A percentile compares a stretch with the other conserved stretches of the same genome.
phyloP scores from a whole-genome alignment of 2,329 filamentous ascomycete species.

The Dryadomyces quercus-mongolicae region DNA sequence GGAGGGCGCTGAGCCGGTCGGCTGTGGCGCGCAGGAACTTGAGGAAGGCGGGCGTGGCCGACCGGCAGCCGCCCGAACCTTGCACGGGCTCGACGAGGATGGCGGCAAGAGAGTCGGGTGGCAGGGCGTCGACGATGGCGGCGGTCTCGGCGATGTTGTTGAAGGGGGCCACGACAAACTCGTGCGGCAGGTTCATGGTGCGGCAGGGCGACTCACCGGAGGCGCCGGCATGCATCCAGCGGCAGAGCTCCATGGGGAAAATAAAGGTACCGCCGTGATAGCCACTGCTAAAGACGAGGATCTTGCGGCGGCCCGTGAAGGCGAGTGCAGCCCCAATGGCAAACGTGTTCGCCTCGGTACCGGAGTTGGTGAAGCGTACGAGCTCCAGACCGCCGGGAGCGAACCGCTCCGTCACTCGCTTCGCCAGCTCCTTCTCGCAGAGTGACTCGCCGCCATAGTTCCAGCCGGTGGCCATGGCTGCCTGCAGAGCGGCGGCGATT shows the following conservation, averaged over 20 bases:
- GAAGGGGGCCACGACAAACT: conserved; percentile 48
- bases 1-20: conserved; percentile 20
- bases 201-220: conserved; percentile 22
- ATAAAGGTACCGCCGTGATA: conserved; percentile 36
- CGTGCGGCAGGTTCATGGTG: conserved; percentile 32
- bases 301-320: conserved; percentile 28
- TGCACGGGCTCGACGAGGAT: conserved; percentile 55
- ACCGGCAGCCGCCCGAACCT: conserved; percentile 44
- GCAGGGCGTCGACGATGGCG: conserved; percentile 26
- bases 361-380: conserved; percentile 50
- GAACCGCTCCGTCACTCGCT: conserved; percentile 36
- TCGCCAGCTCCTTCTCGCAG: conserved; percentile 37
- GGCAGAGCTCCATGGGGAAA: conserved; percentile 17
- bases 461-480: conserved; percentile 25
- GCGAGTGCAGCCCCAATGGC: conserved; percentile 39
- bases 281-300: conserved; percentile 30
- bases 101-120: conserved; percentile 35
- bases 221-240: conserved; percentile 7
- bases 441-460: conserved; percentile 39
- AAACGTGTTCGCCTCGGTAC: conserved; percentile 49
- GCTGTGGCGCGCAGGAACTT: conserved; percentile 9
- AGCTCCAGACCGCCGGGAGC: conserved; percentile 27
- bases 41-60: conserved; percentile 37
- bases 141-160: conserved; percentile 42
- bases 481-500: conserved; percentile 2